Percentiles rank a stretch among this genome's conserved stretches.
phyloP scores from a whole-genome alignment of 495 filamentous ascomycete species.

The Mytilinidion resinicola region DNA sequence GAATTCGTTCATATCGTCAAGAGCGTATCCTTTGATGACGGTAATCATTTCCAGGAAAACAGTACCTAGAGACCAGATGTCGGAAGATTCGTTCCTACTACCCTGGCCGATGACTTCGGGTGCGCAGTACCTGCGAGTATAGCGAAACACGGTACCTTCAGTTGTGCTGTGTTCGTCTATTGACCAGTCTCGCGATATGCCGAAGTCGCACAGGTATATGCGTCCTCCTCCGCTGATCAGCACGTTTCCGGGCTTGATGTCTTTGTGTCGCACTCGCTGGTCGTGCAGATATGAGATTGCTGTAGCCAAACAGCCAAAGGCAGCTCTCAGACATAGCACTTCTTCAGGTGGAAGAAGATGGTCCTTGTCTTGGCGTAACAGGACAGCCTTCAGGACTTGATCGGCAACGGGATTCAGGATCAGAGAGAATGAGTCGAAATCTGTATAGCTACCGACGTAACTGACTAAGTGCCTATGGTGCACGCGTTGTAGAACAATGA shows the following conservation, averaged over 20 bases:
- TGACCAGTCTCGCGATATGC: slow-evolving; percentile 38
- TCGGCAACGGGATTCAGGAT: slow-evolving; percentile 20
- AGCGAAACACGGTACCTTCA: slow-evolving; percentile 29
- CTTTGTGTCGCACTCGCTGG: slow-evolving; percentile 38
- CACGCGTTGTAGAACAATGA: slow-evolving; percentile 16
- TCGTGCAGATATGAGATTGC: slow-evolving; percentile 40
- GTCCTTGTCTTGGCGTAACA: neutral
- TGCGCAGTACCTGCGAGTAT: slow-evolving; percentile 41
- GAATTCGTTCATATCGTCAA: slow-evolving; percentile 14
- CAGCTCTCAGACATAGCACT: neutral
- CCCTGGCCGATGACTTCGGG: slow-evolving; percentile 41
- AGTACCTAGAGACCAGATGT: slow-evolving; percentile 47
- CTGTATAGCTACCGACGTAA: slow-evolving; percentile 23
- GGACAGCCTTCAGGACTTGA: slow-evolving; percentile 11
- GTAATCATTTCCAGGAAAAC: slow-evolving; percentile 44
- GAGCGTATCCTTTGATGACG: slow-evolving; percentile 32
- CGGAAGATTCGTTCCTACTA: slow-evolving; percentile 39
- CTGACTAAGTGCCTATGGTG: slow-evolving; percentile 15
- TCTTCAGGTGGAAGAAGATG: slow-evolving; percentile 7
- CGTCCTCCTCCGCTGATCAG: slow-evolving; percentile 37
- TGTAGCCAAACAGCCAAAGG: slow-evolving; percentile 33
- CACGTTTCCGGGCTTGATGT: slow-evolving; percentile 46
- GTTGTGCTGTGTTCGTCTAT: slow-evolving; percentile 26
- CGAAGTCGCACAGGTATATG: slow-evolving; percentile 43
- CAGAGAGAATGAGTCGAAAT: slow-evolving; percentile 15